These are phyloP conservation scores for Leccinum disarticulatum DNA, from an alignment of 768 basidiomycete species.

Conservation along the genomic window DNA sequence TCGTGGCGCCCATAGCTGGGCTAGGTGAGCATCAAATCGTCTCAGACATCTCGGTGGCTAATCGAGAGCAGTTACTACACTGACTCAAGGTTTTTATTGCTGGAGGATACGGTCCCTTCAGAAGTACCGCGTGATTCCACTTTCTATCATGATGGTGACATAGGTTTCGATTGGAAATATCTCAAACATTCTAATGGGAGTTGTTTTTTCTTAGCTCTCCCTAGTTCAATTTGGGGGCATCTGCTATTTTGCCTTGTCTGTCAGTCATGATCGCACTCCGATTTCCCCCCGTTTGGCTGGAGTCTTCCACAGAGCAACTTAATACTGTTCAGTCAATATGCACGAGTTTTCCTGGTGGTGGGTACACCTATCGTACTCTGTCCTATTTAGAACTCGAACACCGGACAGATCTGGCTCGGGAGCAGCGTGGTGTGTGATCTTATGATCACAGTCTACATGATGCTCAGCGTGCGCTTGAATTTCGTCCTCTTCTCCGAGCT, in stretches of 20 bases:
- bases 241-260: background rate
- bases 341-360: too few species aligned
- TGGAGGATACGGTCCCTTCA: conserved; percentile 20
- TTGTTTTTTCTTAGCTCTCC: conserved; percentile 15
- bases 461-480: too few species aligned
- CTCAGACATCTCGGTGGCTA: background rate
- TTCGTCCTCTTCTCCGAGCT: too few species aligned
- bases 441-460: too few species aligned
- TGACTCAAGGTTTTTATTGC: conserved; percentile 21
- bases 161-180: background rate
- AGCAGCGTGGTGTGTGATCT: too few species aligned
- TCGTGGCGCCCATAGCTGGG: background rate
- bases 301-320: background rate
- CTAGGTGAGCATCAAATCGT: background rate
- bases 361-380: too few species aligned
- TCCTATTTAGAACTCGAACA: too few species aligned
- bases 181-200: background rate
- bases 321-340: too few species aligned
- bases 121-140: background rate
- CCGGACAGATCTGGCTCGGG: too few species aligned
- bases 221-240: conserved; percentile 21
- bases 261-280: background rate
- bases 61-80: background rate
- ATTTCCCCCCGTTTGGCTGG: background rate
- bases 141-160: conserved; percentile 21